These are phyloP conservation scores for Boletus speciosus DNA, from an alignment of 768 basidiomycete genomes.

Conservation along the genomic window DNA sequence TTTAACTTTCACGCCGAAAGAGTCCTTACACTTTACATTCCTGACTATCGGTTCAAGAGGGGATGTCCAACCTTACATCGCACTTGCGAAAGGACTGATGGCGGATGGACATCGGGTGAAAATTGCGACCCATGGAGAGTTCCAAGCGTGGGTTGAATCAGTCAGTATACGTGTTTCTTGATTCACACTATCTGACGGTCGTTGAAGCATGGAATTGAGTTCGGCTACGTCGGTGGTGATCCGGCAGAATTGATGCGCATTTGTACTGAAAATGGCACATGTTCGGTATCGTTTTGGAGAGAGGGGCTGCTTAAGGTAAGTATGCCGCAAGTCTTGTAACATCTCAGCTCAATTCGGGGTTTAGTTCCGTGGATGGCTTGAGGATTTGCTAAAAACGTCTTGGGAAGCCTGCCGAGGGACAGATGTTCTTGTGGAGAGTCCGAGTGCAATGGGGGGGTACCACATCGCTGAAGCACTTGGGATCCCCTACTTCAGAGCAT, in stretches of 20 bases:
- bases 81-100: conserved; percentile 87
- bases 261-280: conserved; percentile 97
- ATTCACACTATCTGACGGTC: conserved; percentile 5
- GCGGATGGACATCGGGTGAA: conserved; percentile 84
- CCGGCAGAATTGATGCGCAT: conserved; percentile 97
- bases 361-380: conserved; percentile 96
- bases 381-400: conserved; percentile 90
- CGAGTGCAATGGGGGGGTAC: conserved; percentile 95
- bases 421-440: conserved; percentile 91
- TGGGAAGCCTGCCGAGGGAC: conserved; percentile 97
- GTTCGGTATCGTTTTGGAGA: conserved; percentile 91
- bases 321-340: not conserved
- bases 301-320: conserved; percentile 82
- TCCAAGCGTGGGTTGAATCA: conserved; percentile 91
- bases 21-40: conserved; percentile 86
- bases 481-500: conserved; percentile 93
- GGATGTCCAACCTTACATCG: conserved; percentile 98
- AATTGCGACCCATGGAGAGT: conserved; percentile 96
- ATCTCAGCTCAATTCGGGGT: conserved; percentile 4
- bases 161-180: conserved; percentile 44
- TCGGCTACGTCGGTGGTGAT: conserved; percentile 91
- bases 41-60: conserved; percentile 95
- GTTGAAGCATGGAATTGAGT: conserved; percentile 89
- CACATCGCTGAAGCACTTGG: conserved; percentile 94
- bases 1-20: conserved; percentile 90